Evolutionary conservation across 345 rosid genomes (phyloP).

Genomic region (Bruguiera sexangula): DNA sequence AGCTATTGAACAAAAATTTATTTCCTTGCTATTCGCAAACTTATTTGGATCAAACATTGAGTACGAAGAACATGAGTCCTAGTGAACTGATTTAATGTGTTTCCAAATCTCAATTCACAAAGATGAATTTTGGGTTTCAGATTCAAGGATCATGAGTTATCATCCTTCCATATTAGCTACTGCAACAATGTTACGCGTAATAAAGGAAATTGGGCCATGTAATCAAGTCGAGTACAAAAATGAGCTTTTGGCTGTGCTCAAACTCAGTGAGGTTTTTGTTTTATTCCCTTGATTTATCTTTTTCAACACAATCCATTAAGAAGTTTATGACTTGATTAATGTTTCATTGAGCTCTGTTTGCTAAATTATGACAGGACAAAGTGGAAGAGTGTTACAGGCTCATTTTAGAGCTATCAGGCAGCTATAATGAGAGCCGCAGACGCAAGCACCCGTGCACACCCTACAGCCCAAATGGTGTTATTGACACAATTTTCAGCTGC

Average conservation of each 20-base stretch:
- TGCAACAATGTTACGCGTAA: constrained; percentile 61
- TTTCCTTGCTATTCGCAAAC: constrained; percentile 5
- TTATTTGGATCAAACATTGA: background rate
- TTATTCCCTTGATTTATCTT: constrained; percentile 10
- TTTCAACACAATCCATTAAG: constrained; percentile 5
- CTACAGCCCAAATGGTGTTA: constrained; percentile 54
- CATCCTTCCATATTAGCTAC: constrained; percentile 70
- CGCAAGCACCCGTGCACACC: constrained; percentile 40
- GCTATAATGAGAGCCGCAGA: constrained; percentile 38
- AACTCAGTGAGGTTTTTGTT: constrained; percentile 55
- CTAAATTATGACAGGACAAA: constrained; percentile 43
- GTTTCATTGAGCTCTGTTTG: constrained; percentile 3
- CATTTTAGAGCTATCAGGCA: constrained; percentile 42
- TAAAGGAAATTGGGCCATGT: constrained; percentile 53
- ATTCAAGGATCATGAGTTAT: constrained; percentile 56
- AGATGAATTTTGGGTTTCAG: constrained; percentile 46
- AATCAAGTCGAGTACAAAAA: constrained; percentile 48
- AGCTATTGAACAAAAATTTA: constrained; percentile 24
- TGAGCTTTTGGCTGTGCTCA: constrained; percentile 56
- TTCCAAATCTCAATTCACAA: constrained; percentile 11
- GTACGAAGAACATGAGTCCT: background rate
- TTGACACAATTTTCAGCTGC: constrained; percentile 55
- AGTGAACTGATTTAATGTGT: background rate
- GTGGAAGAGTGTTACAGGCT: constrained; percentile 61
- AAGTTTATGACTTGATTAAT: background rate